Evolutionary conservation across 805 yeast species (phyloP), one percentile per base, ranked within the genome.

Genomic region (Vanderwaltozyma tropicalis): DNA sequence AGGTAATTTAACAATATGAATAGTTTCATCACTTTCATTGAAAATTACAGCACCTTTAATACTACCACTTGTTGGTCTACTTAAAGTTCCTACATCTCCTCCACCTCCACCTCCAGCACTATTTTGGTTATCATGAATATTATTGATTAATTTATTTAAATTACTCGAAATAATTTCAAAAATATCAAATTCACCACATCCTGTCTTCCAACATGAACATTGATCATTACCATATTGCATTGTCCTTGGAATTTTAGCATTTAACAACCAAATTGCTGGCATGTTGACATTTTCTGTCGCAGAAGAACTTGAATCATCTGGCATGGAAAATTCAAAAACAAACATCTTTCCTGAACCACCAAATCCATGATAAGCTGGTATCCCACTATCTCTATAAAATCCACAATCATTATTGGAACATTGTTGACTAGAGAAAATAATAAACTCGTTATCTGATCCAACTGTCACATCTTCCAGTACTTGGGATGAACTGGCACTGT

Each of bases 221-320:
- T 72, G 59, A 16, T 78, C 60, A 42, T 69, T 67, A 60, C 96
- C 96, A 66, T 92, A 92, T 68, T 92, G 97, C 54, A 79, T 66
- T 48, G 96, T 88, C 73, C 98, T 85, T 66, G 98, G 96, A 57
- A 88, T 79, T 71, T 84, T 83, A 45, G 95, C 95, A 63, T 88
- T 88, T 60, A 88, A 75, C 62, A 88, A 68, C 97, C 97, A 88
- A 52, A 88, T 74, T 43, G 98, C 97, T 47, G 98, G 98, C 97
- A 92, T 89, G 63, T 92, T 96, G 52, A 71, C 71, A 71, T 88
- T 87, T 40, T 57, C 52, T 13, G 45, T 48, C 28, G 71, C 59
- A 7, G 37, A 26, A 43, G 71, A 66, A 27, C 70, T 56, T 35
- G 68, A 61, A 49, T 74, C 87, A 41, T 73, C 56, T 46, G 98